A percentile compares a stretch with the other conserved stretches of the same genome.
Evolutionary conservation across 1,284 basidiomycete species (phyloP).

Genomic region (Veloporphyrellus conicus): DNA sequence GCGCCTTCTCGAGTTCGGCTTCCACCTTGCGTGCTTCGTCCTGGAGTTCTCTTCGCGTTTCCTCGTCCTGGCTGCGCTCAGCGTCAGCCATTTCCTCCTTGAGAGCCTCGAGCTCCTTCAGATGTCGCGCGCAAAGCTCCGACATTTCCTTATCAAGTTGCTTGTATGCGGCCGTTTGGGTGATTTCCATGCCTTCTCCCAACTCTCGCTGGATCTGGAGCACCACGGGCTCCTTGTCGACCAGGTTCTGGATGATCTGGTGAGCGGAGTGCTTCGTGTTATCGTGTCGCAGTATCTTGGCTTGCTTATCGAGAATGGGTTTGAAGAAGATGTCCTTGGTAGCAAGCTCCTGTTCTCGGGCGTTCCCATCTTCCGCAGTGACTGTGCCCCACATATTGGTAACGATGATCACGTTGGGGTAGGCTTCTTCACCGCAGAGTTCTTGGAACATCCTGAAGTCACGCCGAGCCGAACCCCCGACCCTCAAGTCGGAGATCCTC

Average conservation of each 20-base stretch:
- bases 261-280: slow-evolving; percentile 34
- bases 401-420: slow-evolving; percentile 46
- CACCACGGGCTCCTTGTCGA: slow-evolving; percentile 31
- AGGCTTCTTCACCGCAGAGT: slow-evolving; percentile 47
- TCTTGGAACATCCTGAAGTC: slow-evolving; percentile 50
- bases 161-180: slow-evolving; percentile 35
- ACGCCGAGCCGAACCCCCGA: slow-evolving; percentile 47
- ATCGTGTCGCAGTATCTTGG: slow-evolving; percentile 36
- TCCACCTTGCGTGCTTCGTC: slow-evolving; percentile 31
- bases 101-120: slow-evolving; percentile 35
- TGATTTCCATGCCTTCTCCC: slow-evolving; percentile 35
- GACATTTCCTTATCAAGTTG: slow-evolving; percentile 33
- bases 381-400: slow-evolving; percentile 51
- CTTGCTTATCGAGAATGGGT: slow-evolving; percentile 38
- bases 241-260: slow-evolving; percentile 34
- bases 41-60: slow-evolving; percentile 27
- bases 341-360: slow-evolving; percentile 35
- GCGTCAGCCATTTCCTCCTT: slow-evolving; percentile 29
- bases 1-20: slow-evolving; percentile 26
- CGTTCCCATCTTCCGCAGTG: slow-evolving; percentile 31
- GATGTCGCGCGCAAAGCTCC: slow-evolving; percentile 35
- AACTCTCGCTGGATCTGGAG: slow-evolving; percentile 43
- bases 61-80: slow-evolving; percentile 31
- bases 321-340: slow-evolving; percentile 41
- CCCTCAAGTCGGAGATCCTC: slow-evolving; percentile 48